Conservation (phyloP, 2,329 filamentous ascomycete species). For the Cyphellophora europaea region DNA sequence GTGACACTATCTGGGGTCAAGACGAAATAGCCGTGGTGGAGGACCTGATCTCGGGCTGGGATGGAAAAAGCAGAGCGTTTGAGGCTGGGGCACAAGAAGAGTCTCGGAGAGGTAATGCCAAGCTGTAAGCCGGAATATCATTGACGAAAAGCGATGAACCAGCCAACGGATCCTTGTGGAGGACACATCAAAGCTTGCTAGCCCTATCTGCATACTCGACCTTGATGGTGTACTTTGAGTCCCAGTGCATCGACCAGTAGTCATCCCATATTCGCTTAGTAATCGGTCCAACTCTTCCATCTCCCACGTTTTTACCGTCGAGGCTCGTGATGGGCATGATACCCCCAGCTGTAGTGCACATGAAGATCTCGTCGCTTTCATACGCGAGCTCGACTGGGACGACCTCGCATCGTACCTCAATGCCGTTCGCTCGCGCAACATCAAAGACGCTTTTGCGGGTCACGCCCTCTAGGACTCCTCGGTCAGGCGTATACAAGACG, state of each 20-base stretch:
- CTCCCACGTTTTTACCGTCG: constrained; percentile 33
- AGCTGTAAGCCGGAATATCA: no score
- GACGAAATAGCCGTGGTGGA: constrained; percentile 9
- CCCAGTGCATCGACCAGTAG: constrained; percentile 42
- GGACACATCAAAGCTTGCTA: no score
- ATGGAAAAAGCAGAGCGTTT: no score
- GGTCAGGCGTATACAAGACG: constrained; percentile 35
- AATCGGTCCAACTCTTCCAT: constrained; percentile 35
- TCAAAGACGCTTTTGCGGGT: constrained; percentile 42
- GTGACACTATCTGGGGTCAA: constrained; percentile 11
- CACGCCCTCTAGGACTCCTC: constrained; percentile 40
- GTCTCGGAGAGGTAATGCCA: no score
- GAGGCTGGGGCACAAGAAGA: no score
- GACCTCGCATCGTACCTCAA: constrained; percentile 29
- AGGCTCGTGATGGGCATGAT: constrained; percentile 43
- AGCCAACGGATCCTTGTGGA: no score
- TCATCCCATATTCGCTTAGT: constrained; percentile 41
- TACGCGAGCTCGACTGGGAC: constrained; percentile 35
- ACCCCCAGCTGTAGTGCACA: constrained; percentile 45
- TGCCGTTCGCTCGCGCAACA: constrained; percentile 24
- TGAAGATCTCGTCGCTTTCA: constrained; percentile 40
- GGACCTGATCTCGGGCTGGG: constrained; percentile 11
- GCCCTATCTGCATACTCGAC: constrained; percentile 14
- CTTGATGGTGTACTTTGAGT: constrained; percentile 27
- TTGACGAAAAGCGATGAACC: no score